phyloP scores from a whole-genome alignment of 2,329 filamentous ascomycete species.

The Trichoderma simmonsii region DNA sequence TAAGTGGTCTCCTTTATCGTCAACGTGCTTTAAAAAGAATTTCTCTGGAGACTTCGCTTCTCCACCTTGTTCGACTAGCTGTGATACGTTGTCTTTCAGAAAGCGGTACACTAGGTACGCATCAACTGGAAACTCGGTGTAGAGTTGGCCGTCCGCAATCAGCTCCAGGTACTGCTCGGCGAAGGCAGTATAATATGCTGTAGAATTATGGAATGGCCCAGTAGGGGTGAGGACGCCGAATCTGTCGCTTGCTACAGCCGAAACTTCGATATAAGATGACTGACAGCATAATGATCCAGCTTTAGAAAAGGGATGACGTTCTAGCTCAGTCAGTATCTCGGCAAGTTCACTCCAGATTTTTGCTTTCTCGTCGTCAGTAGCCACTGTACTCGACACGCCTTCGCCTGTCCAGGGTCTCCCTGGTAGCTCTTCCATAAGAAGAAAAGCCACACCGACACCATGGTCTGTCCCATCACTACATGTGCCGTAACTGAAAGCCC shows the following conservation, averaged over 20 bases:
- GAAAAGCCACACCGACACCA: neutral
- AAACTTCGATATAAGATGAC: neutral
- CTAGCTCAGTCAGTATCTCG: neutral
- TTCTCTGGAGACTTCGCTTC: neutral
- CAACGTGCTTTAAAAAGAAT: neutral
- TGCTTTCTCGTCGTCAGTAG: neutral
- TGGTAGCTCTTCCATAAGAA: neutral
- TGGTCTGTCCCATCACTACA: neutral
- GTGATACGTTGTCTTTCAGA: neutral
- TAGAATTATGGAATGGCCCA: neutral
- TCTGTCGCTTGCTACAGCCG: neutral
- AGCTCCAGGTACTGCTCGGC: neutral
- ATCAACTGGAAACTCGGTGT: neutral
- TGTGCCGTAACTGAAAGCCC: neutral
- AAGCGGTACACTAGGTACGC: neutral
- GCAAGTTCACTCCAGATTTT: neutral
- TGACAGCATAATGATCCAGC: neutral
- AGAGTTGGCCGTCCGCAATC: neutral
- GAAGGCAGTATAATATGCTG: neutral
- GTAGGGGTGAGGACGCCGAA: neutral
- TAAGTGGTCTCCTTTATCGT: neutral
- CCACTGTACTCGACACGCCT: neutral
- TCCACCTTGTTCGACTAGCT: neutral
- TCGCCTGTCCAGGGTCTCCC: neutral
- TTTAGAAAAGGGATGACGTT: neutral